Percentiles rank a stretch among this genome's conserved stretches.
Evolutionary conservation across 1,284 basidiomycete species (phyloP).

Genomic region (Taiwanofungus camphoratus): DNA sequence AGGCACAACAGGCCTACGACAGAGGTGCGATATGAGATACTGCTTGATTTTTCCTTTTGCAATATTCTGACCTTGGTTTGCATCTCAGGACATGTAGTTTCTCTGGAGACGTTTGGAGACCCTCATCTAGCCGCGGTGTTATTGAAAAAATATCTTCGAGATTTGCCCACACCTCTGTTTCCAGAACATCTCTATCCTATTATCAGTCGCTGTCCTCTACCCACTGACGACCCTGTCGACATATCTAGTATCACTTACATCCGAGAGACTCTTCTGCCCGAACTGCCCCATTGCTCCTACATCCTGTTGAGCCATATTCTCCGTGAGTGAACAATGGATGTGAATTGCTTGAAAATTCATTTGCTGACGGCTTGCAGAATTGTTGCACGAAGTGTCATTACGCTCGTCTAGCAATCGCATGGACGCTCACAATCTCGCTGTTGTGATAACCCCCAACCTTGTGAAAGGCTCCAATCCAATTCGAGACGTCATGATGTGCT

Average conservation of each 20-base stretch:
- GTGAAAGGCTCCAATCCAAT: conserved; percentile 62
- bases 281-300: conserved; percentile 64
- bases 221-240: conserved; percentile 48
- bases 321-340: conserved; percentile 42
- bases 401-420: conserved; percentile 64
- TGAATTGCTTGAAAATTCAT: conserved; percentile 3
- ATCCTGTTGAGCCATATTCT: conserved; percentile 69
- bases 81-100: conserved; percentile 64
- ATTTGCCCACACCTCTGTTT: conserved; percentile 73
- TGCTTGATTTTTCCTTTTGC: too few relatives aligned
- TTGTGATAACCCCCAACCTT: conserved; percentile 77
- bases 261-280: conserved; percentile 58
- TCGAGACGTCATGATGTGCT: conserved; percentile 68
- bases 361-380: conserved; percentile 52
- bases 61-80: conserved; percentile 27
- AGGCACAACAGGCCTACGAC: conserved; percentile 78
- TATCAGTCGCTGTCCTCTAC: conserved; percentile 62
- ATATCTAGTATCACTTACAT: conserved; percentile 57
- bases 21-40: conserved; percentile 40
- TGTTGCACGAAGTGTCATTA: conserved; percentile 72
- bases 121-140: conserved; percentile 79
- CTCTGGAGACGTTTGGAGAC: conserved; percentile 66
- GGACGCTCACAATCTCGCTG: conserved; percentile 77
- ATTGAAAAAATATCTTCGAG: conserved; percentile 78
- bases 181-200: conserved; percentile 59